Conservation (phyloP, 2,329 filamentous ascomycete genomes). For the Aspergillus costaricaensis region DNA sequence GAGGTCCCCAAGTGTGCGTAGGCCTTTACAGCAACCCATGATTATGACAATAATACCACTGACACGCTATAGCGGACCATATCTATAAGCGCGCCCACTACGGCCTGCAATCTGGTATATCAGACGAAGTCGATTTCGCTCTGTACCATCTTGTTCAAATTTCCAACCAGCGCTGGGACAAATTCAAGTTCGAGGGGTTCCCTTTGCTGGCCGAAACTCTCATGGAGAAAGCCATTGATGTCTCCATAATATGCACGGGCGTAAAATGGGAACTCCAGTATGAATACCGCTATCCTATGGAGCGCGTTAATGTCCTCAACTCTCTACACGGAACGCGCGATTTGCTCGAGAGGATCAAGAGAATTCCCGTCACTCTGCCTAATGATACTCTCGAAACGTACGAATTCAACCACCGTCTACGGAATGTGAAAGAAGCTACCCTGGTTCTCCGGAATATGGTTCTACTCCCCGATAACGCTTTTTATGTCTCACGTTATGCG, state of each 20-base stretch:
- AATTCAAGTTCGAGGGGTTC: constrained; percentile 93
- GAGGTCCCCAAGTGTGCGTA: constrained; percentile 41
- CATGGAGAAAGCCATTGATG: constrained; percentile 77
- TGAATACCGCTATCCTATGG: constrained; percentile 55
- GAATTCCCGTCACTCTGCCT: constrained; percentile 61
- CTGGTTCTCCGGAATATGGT: constrained; percentile 94
- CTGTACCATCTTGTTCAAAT: constrained; percentile 94
- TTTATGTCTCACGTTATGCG: constrained; percentile 73
- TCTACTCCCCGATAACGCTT: constrained; percentile 85
- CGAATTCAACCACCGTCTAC: constrained; percentile 68
- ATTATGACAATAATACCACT: constrained; percentile 7
- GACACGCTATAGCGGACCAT: constrained; percentile 47
- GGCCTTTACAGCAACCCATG: neutral
- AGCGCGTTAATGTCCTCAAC: constrained; percentile 61
- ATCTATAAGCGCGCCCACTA: constrained; percentile 89
- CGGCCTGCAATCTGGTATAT: constrained; percentile 76
- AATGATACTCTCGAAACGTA: constrained; percentile 70
- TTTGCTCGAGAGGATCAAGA: constrained; percentile 70
- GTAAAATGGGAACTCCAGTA: constrained; percentile 80
- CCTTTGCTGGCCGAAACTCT: constrained; percentile 84
- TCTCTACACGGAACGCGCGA: constrained; percentile 68
- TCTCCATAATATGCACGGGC: constrained; percentile 77
- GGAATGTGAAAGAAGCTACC: constrained; percentile 80
- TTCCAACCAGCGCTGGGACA: constrained; percentile 89
- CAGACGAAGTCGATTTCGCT: constrained; percentile 85